A percentile compares a stretch with the other conserved stretches of the same genome.
Conservation (phyloP, 1,139 yeast genomes). For the Geotrichum histeridarum region DNA sequence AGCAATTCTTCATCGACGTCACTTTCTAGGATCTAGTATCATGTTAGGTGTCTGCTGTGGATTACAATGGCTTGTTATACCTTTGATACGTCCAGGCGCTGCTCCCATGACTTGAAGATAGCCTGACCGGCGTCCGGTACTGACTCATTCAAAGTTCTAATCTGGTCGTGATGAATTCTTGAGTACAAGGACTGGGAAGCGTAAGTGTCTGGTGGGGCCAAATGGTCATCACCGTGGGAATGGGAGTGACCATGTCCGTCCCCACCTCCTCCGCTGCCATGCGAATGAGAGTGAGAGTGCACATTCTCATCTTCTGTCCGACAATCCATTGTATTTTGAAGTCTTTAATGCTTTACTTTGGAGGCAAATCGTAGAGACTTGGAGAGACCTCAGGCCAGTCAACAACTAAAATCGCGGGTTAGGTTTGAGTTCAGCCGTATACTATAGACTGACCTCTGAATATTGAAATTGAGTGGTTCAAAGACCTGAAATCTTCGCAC, state of each 20-base stretch:
- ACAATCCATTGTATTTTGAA: slow-evolving; percentile 6
- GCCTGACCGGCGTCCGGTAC: slow-evolving; percentile 46
- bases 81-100: slow-evolving; percentile 39
- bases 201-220: slow-evolving; percentile 70
- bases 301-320: slow-evolving; percentile 11
- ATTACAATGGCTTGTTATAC: slow-evolving; percentile 31
- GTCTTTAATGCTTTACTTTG: not conserved
- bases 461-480: too few relatives aligned
- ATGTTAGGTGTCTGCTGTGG: not conserved
- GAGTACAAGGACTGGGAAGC: slow-evolving; percentile 62
- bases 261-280: slow-evolving; percentile 24
- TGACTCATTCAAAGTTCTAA: slow-evolving; percentile 60
- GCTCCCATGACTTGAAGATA: slow-evolving; percentile 51
- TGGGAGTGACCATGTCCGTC: slow-evolving; percentile 31
- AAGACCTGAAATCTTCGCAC: too few relatives aligned
- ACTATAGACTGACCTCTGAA: too few relatives aligned
- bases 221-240: slow-evolving; percentile 40
- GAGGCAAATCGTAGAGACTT: not conserved
- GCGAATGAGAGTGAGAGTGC: slow-evolving; percentile 35
- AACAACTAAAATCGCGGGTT: too few relatives aligned
- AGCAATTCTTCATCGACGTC: slow-evolving; percentile 83
- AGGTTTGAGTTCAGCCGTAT: too few relatives aligned
- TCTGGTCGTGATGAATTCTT: slow-evolving; percentile 56
- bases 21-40: slow-evolving; percentile 48
- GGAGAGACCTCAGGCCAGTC: too few relatives aligned